These are phyloP conservation scores for Xylariaceae sp. DNA, from an alignment of 2,329 filamentous ascomycete species.

Conservation along the genomic window DNA sequence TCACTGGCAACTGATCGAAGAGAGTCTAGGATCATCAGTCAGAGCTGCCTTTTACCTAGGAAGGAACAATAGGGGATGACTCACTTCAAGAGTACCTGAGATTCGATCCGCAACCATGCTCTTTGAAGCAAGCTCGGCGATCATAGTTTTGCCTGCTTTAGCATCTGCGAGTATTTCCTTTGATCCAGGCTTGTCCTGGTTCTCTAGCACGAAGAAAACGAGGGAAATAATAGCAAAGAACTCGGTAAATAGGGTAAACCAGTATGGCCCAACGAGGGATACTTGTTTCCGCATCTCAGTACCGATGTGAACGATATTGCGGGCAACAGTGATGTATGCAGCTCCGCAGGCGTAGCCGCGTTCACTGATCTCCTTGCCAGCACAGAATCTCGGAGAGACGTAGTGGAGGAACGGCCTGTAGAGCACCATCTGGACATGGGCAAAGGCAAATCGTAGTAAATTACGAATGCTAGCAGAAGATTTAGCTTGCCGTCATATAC, in stretches of 20 bases:
- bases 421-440: conserved; percentile 75
- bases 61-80: conserved; percentile 27
- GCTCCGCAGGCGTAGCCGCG: conserved; percentile 70
- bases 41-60: conserved; percentile 6
- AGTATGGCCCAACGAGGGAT: conserved; percentile 74
- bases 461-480: conserved; percentile 55
- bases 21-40: conserved; percentile 51
- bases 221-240: conserved; percentile 77
- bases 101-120: conserved; percentile 88
- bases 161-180: conserved; percentile 82
- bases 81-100: conserved; percentile 68
- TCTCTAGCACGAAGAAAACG: conserved; percentile 75
- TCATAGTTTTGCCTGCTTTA: conserved; percentile 73
- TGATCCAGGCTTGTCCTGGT: conserved; percentile 67
- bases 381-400: conserved; percentile 59
- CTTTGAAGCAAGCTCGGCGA: conserved; percentile 71
- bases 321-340: conserved; percentile 56
- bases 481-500: conserved; percentile 21
- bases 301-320: conserved; percentile 75
- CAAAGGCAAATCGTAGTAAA: conserved; percentile 71
- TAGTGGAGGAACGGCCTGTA: conserved; percentile 83
- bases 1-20: conserved; percentile 77
- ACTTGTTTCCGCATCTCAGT: conserved; percentile 70
- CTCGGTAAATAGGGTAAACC: conserved; percentile 81
- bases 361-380: conserved; percentile 60